Evolutionary conservation across 2,329 filamentous ascomycete species (phyloP), one percentile per base, ranked within the genome.

Genomic region (Ceratocystis papillata): DNA sequence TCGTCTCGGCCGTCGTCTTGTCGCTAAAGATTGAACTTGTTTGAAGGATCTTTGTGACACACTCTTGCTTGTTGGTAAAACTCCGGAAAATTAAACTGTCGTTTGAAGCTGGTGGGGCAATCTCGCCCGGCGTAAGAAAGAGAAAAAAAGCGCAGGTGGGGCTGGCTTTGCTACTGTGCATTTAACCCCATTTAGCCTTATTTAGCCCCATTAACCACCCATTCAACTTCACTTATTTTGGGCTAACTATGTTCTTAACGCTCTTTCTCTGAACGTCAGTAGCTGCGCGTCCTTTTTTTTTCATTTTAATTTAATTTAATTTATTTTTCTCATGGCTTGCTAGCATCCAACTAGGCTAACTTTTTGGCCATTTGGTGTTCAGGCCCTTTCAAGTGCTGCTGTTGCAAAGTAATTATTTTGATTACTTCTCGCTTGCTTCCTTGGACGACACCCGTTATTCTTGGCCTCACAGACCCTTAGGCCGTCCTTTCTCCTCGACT

Each of bases 101-200:
- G 50, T 55, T 55, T 55, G 50, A 55, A 55, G 22, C 50, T 28
- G n/a, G 50, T 55, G 50, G 50, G 50, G 50, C 22, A 55, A 55
- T 12, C 25, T 12, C 50, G 6, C 22, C 37, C 10, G 37, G 37
- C 37, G 37, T 41, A 41, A 55, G 50, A 30, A 55, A 55, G 25
- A 55, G 6, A 25, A 55, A 55, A 22, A 28, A 30, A 22, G 50
- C 8, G 12, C 28, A 30, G 25, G 50, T 55, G 50, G 50, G 48
- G 17, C 48, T 20, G 50, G 12, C n/a, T 25, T 25, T 28, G 10
- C 20, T 20, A 5, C 4, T 28, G 28, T 28, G 4, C 2, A 50
- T 50, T 50, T 50, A 41, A 7, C 10, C 17, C 15, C 3, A n/a
- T 50, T 50, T 50, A n/a, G 6, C n/a, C 20, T 15, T 20, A 3